A percentile compares a stretch with the other conserved stretches of the same genome.
Evolutionary conservation across 495 filamentous ascomycete species (phyloP).

Genomic region (Aspergillus carlsbadensis): DNA sequence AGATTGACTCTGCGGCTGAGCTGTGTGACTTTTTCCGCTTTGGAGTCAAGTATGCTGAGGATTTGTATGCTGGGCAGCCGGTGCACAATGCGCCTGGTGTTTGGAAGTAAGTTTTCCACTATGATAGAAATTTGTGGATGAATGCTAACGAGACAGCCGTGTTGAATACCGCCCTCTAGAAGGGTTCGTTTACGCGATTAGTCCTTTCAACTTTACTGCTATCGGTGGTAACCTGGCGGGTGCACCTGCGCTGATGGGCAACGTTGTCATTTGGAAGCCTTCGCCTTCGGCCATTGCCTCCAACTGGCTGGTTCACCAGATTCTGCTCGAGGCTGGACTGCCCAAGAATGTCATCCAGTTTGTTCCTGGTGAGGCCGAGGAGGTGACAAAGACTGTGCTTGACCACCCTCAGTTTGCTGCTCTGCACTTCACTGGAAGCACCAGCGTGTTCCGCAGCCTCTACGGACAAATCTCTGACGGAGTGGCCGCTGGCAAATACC

Average conservation of each 20-base stretch:
- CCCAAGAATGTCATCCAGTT: conserved; percentile 82
- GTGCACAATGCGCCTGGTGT: conserved; percentile 70
- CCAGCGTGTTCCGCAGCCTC: conserved; percentile 75
- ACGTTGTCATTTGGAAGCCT: conserved; percentile 88
- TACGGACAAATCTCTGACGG: conserved; percentile 74
- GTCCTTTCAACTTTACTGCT: conserved; percentile 87
- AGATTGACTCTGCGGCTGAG: conserved; percentile 94
- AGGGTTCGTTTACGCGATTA: conserved; percentile 84
- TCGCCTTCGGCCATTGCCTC: conserved; percentile 73
- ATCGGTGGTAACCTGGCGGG: conserved; percentile 79
- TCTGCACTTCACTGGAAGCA: conserved; percentile 82
- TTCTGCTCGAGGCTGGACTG: conserved; percentile 78
- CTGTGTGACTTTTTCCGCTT: conserved; percentile 85
- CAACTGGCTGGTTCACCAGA: conserved; percentile 78
- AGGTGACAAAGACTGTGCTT: conserved; percentile 71
- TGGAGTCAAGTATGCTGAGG: conserved; percentile 84
- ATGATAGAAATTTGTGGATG: not conserved
- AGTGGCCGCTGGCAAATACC: conserved; percentile 69
- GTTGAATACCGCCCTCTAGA: conserved; percentile 80
- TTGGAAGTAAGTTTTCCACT: conserved; percentile 59
- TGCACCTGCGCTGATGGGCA: conserved; percentile 76
- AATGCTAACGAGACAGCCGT: conserved; percentile 41
- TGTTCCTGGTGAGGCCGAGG: conserved; percentile 74
- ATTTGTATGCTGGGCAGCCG: conserved; percentile 83
- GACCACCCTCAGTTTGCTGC: conserved; percentile 70